A percentile compares a stretch with the other conserved stretches of the same genome.
Evolutionary conservation across 2,329 filamentous ascomycete genomes (phyloP).

Genomic region (Monosporascus sp.): DNA sequence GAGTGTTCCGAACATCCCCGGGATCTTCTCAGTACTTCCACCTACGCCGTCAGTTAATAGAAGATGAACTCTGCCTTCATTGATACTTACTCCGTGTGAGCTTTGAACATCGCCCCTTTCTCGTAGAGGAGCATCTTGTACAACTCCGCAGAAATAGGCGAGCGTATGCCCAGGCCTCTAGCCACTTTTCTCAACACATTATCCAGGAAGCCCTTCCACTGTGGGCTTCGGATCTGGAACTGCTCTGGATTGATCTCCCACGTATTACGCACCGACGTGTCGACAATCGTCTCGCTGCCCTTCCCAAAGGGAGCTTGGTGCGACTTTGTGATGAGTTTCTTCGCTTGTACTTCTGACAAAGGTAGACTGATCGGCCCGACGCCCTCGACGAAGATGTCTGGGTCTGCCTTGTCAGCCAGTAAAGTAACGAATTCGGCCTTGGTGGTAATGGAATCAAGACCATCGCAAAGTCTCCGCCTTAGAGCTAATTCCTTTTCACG

Average conservation of each 20-base stretch:
- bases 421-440: background rate
- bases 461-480: background rate
- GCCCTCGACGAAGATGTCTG: conserved; percentile 5
- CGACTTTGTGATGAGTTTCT: conserved; percentile 20
- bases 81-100: conserved; percentile 33
- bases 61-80: background rate
- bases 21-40: conserved; percentile 37
- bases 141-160: conserved; percentile 27
- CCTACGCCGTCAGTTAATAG: background rate
- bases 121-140: conserved; percentile 47
- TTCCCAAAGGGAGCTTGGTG: conserved; percentile 31
- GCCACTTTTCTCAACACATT: conserved; percentile 18
- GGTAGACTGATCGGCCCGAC: conserved; percentile 20
- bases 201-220: conserved; percentile 25
- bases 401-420: background rate
- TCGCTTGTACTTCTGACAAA: conserved; percentile 17
- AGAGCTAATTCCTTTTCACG: background rate
- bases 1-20: conserved; percentile 45
- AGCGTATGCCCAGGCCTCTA: conserved; percentile 26
- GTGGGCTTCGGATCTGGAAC: conserved; percentile 30
- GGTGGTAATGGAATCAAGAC: conserved; percentile 1
- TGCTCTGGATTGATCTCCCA: conserved; percentile 36
- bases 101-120: conserved; percentile 41
- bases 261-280: conserved; percentile 34
- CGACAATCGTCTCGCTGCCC: conserved; percentile 33